These are phyloP conservation scores for Manihot esculenta DNA, from an alignment of 441 rosid species.

Conservation along the genomic window DNA sequence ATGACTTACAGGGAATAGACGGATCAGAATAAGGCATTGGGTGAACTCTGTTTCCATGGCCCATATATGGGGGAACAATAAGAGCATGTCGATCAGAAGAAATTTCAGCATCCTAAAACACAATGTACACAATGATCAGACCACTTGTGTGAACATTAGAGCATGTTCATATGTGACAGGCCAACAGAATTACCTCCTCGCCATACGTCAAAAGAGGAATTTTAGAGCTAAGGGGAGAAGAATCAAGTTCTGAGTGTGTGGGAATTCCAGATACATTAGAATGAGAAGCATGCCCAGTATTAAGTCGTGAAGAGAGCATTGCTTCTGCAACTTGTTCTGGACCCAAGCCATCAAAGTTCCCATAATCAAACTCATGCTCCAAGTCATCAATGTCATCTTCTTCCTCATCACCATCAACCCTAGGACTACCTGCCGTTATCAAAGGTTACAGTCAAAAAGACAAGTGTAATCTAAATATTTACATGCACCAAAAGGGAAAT, in stretches of 20 bases:
- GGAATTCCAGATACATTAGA: constrained; percentile 40
- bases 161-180: not conserved
- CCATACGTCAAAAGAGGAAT: constrained; percentile 68
- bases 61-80: constrained; percentile 52
- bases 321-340: constrained; percentile 50
- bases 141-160: not conserved
- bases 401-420: constrained; percentile 88
- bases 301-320: constrained; percentile 50
- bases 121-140: not conserved
- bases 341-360: constrained; percentile 35
- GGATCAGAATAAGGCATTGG: constrained; percentile 59
- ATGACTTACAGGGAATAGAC: constrained; percentile 52
- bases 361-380: constrained; percentile 67
- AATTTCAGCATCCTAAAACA: constrained; percentile 53
- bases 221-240: constrained; percentile 42
- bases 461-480: constrained; percentile 26
- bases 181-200: constrained; percentile 41
- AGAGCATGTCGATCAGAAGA: constrained; percentile 70
- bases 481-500: constrained; percentile 8
- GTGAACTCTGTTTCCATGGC: constrained; percentile 49
- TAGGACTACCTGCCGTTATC: constrained; percentile 54
- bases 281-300: constrained; percentile 42
- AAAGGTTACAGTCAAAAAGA: not conserved
- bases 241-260: constrained; percentile 48
- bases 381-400: constrained; percentile 76